Conservation (phyloP, 192 early-diverging fungal species). For the Powellomyces hirtus region DNA sequence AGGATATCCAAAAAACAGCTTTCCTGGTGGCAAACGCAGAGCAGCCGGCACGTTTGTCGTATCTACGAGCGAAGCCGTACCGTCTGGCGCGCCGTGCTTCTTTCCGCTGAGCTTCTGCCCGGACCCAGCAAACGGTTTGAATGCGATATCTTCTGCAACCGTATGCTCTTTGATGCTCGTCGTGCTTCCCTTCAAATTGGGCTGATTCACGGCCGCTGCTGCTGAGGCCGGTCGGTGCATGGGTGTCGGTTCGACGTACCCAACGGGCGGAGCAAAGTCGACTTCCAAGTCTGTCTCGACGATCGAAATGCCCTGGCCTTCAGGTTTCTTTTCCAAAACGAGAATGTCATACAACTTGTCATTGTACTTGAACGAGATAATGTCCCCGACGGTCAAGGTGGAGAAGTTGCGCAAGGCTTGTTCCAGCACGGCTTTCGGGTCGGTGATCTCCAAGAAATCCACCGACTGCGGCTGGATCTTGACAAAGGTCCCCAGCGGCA, state of each 20-base stretch:
- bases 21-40: constrained; percentile 78
- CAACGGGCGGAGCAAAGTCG: constrained; percentile 95
- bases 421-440: constrained; percentile 96
- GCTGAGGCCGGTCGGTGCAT: constrained; percentile 4
- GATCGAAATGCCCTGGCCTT: constrained; percentile 80
- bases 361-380: constrained; percentile 92
- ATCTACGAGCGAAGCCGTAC: neutral
- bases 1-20: constrained; percentile 86
- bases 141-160: constrained; percentile 32
- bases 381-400: constrained; percentile 87
- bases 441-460: constrained; percentile 95
- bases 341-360: constrained; percentile 79
- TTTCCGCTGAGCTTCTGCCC: constrained; percentile 52
- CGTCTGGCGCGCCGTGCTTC: neutral
- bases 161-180: constrained; percentile 46
- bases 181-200: constrained; percentile 14
- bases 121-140: constrained; percentile 49
- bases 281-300: constrained; percentile 96
- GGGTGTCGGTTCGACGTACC: constrained; percentile 86
- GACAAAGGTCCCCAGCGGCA: constrained; percentile 84
- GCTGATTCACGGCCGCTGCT: neutral
- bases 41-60: constrained; percentile 53
- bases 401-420: constrained; percentile 89
- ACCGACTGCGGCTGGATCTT: constrained; percentile 96
- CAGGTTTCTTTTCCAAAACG: constrained; percentile 87